Conservation (phyloP, 257 asterid genomes). For the Linderniella brevidens region DNA sequence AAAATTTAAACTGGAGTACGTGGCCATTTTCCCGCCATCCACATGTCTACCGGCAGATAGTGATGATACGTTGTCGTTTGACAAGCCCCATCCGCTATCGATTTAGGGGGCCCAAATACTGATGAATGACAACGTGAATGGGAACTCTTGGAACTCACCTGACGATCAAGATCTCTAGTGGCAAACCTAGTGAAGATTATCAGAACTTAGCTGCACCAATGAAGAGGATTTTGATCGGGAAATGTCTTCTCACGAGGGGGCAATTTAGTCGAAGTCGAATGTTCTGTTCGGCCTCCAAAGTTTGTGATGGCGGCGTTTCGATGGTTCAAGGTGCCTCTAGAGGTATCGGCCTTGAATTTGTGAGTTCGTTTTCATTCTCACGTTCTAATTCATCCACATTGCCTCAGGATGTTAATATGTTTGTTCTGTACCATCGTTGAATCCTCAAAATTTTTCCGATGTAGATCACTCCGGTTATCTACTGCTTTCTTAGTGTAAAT, state of each 20-base stretch:
- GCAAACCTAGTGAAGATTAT: background rate
- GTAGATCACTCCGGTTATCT: no score
- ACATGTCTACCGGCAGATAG: no score
- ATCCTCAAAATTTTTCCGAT: no score
- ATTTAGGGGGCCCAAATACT: no score
- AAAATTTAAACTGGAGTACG: no score
- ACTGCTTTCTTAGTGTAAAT: no score
- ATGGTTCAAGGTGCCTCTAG: slow-evolving; percentile 99
- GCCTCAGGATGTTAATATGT: no score
- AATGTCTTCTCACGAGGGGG: slow-evolving; percentile 15
- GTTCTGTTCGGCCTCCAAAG: slow-evolving; percentile 22
- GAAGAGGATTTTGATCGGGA: slow-evolving; percentile 27
- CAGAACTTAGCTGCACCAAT: slow-evolving; percentile 9
- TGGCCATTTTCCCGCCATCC: no score
- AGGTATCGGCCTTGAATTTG: slow-evolving; percentile 94
- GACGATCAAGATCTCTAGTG: slow-evolving; percentile 1
- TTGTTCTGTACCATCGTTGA: no score
- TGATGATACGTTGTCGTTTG: no score
- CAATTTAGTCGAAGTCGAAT: slow-evolving; percentile 18
- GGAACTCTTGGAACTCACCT: slow-evolving; percentile 6
- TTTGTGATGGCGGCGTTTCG: slow-evolving; percentile 54
- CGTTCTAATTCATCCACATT: background rate
- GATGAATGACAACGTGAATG: no score
- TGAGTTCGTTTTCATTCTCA: slow-evolving; percentile 17
- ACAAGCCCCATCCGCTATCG: no score